Conservation (phyloP, 176 grass and related monocot genomes). For the Oryza nivara region DNA sequence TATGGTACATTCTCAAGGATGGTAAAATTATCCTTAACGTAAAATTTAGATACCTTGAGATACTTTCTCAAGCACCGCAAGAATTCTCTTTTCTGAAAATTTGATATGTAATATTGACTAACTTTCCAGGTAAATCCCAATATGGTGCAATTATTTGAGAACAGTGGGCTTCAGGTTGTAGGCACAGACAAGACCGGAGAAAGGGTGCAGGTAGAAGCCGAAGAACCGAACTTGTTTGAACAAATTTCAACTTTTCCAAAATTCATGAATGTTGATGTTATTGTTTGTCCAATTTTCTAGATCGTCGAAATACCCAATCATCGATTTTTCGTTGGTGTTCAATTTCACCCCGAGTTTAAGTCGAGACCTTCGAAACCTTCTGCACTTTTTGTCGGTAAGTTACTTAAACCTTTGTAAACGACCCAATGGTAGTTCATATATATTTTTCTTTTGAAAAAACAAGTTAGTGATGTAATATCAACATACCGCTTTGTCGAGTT, state of each 20-base stretch:
- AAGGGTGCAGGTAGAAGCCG: slow-evolving; percentile 59
- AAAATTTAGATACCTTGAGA: no score
- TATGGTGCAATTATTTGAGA: slow-evolving; percentile 75
- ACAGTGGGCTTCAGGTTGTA: slow-evolving; percentile 68
- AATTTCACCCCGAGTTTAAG: slow-evolving; percentile 21
- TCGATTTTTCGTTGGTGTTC: not conserved
- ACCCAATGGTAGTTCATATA: no score
- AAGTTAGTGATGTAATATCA: no score
- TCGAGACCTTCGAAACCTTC: slow-evolving; percentile 19
- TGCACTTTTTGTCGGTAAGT: not conserved
- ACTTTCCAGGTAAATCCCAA: slow-evolving; percentile 71
- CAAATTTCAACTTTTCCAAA: not conserved
- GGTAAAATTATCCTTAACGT: no score
- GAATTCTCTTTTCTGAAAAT: no score
- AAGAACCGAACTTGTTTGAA: not conserved
- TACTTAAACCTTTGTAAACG: not conserved
- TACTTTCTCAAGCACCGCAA: no score
- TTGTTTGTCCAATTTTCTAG: not conserved
- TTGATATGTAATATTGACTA: not conserved
- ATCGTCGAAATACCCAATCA: slow-evolving; percentile 8
- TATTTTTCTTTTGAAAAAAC: no score
- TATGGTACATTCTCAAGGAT: no score
- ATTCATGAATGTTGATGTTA: not conserved
- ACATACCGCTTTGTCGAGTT: no score
- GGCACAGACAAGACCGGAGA: slow-evolving; percentile 66